Percentiles rank a stretch among this genome's conserved stretches.
Conservation (phyloP, 1,139 yeast species). For the Saccharomyces hybrid region DNA sequence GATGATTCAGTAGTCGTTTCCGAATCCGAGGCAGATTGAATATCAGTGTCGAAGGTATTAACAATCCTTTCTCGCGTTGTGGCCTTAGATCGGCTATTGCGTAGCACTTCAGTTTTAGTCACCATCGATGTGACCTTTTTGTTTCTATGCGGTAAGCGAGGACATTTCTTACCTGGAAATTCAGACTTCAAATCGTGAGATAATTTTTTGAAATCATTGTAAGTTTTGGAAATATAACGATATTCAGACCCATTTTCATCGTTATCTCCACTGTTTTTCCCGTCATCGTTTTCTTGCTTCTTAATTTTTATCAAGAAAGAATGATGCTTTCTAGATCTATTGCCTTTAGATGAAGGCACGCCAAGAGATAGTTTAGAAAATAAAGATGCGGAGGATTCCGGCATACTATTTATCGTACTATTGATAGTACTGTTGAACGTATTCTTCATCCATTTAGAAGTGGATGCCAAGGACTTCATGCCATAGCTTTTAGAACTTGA, state of each 20-base stretch:
- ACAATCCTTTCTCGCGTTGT: slow-evolving; percentile 11
- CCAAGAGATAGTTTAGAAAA: slow-evolving; percentile 27
- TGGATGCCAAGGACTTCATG: slow-evolving; percentile 3
- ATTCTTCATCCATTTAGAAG: slow-evolving; percentile 30
- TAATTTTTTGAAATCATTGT: slow-evolving; percentile 55
- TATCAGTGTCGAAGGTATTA: slow-evolving; percentile 9
- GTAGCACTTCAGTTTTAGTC: slow-evolving; percentile 5
- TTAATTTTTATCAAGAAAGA: slow-evolving; percentile 13
- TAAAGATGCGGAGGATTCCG: slow-evolving; percentile 19
- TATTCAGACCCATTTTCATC: slow-evolving; percentile 27
- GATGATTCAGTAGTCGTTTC: neutral
- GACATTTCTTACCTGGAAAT: slow-evolving; percentile 66
- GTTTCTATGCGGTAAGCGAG: slow-evolving; percentile 55
- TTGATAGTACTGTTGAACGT: slow-evolving; percentile 11
- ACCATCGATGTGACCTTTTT: slow-evolving; percentile 30
- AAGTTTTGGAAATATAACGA: slow-evolving; percentile 52
- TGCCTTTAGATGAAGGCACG: slow-evolving; percentile 5
- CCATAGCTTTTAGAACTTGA: neutral
- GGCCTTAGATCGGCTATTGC: neutral
- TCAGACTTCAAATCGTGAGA: slow-evolving; percentile 43
- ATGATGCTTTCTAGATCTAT: slow-evolving; percentile 9
- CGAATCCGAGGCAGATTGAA: neutral
- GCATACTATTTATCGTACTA: slow-evolving; percentile 3
- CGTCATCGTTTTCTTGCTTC: slow-evolving; percentile 16
- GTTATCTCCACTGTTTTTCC: too few relatives aligned